A percentile compares a stretch with the other conserved stretches of the same genome.
Evolutionary conservation across 2,329 filamentous ascomycete genomes (phyloP).

Genomic region (Talaromyces sp.): DNA sequence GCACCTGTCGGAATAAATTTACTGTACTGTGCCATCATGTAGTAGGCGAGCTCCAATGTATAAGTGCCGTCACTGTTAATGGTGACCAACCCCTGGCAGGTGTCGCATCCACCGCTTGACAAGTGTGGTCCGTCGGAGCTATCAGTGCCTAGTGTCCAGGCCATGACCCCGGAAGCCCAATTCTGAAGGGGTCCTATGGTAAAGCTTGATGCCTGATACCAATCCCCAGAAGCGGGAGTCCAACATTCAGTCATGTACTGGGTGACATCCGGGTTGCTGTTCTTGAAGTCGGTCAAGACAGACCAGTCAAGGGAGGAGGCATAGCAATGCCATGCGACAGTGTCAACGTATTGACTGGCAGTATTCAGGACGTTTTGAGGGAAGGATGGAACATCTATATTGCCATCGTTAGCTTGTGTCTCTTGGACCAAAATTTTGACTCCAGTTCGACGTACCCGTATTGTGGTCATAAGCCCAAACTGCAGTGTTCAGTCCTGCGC

Average conservation of each 20-base stretch:
- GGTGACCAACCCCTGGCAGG: conserved; percentile 8
- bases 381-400: conserved; percentile 1
- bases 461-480: conserved; percentile 16
- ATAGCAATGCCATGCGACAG: conserved; percentile 16
- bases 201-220: conserved; percentile 10
- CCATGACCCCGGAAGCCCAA: conserved; percentile 15
- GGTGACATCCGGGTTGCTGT: conserved; percentile 5
- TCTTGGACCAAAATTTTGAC: not conserved
- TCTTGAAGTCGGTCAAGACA: conserved; percentile 11
- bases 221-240: conserved; percentile 3
- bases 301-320: not conserved
- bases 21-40: conserved; percentile 15
- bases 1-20: conserved; percentile 8
- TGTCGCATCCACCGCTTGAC: conserved; percentile 5
- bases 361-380: conserved; percentile 8
- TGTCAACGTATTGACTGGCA: conserved; percentile 12
- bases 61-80: conserved; percentile 12
- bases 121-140: conserved; percentile 5
- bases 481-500: conserved; percentile 5
- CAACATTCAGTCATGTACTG: conserved; percentile 17
- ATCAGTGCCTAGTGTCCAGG: conserved; percentile 12
- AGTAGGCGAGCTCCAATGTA: conserved; percentile 9
- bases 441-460: not conserved
- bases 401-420: not conserved
- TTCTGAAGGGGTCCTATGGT: conserved; percentile 13